These are phyloP conservation scores for Metschnikowia picachoensis DNA, from an alignment of 805 yeast species.

Conservation along the genomic window DNA sequence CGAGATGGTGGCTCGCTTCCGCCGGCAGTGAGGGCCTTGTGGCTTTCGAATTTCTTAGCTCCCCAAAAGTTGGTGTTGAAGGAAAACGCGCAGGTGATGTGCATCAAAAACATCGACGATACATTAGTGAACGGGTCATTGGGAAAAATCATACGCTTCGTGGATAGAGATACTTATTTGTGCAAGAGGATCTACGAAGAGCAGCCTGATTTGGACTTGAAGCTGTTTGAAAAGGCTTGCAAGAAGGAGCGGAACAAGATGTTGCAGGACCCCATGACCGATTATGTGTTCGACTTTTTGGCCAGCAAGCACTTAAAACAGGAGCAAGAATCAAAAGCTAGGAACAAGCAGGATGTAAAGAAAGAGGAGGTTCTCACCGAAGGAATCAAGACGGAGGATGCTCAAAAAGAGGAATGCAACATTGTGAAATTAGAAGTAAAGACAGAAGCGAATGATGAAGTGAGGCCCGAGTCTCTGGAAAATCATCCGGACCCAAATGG, in stretches of 20 bases:
- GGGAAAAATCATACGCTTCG: slow-evolving; percentile 67
- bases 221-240: slow-evolving; percentile 16
- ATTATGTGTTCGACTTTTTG: slow-evolving; percentile 16
- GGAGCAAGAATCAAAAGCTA: background rate
- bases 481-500: background rate
- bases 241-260: background rate
- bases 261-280: slow-evolving; percentile 2
- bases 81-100: slow-evolving; percentile 92
- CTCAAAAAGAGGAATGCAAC: too few relatives aligned
- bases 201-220: slow-evolving; percentile 18
- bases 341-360: too few relatives aligned
- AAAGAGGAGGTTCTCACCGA: too few relatives aligned
- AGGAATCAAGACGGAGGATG: too few relatives aligned
- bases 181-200: slow-evolving; percentile 17
- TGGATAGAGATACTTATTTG: slow-evolving; percentile 41
- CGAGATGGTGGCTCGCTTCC: slow-evolving; percentile 37
- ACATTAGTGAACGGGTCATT: slow-evolving; percentile 88
- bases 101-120: slow-evolving; percentile 70
- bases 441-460: too few relatives aligned
- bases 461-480: too few relatives aligned
- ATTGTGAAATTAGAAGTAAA: too few relatives aligned
- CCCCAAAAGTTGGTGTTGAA: slow-evolving; percentile 43
- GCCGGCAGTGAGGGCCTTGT: slow-evolving; percentile 3
- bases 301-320: background rate
- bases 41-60: slow-evolving; percentile 17